Conservation (phyloP, 2,329 filamentous ascomycete genomes). For the Trichoderma atrobrunneum region DNA sequence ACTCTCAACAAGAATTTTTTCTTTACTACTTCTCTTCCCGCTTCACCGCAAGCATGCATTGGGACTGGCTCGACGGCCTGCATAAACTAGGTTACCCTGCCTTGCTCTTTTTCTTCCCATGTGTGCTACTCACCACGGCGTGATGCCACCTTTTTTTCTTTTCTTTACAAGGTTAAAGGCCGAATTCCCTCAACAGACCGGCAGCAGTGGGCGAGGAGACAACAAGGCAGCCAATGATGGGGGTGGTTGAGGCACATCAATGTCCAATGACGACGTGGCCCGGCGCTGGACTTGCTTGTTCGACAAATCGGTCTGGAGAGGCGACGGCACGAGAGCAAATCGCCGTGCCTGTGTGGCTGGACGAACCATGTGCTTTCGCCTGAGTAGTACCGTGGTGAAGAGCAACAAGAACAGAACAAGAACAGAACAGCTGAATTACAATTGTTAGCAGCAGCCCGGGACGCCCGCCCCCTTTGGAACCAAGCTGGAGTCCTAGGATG, state of each 20-base stretch:
- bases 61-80: neutral
- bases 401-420: neutral
- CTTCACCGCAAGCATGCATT: neutral
- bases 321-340: neutral
- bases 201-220: neutral
- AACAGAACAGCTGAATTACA: neutral
- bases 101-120: neutral
- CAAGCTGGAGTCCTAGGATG: neutral
- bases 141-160: neutral
- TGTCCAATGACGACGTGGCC: constrained; percentile 13
- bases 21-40: neutral
- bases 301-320: neutral
- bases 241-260: neutral
- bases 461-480: neutral
- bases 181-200: neutral
- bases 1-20: neutral
- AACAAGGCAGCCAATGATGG: constrained; percentile 8
- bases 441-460: neutral
- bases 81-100: neutral
- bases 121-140: neutral
- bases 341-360: constrained; percentile 10
- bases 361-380: neutral
- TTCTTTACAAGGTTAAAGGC: neutral
- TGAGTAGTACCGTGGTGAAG: neutral
- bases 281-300: neutral